Conservation (phyloP, 1,284 basidiomycete genomes). For the Quambalaria eucalypti region DNA sequence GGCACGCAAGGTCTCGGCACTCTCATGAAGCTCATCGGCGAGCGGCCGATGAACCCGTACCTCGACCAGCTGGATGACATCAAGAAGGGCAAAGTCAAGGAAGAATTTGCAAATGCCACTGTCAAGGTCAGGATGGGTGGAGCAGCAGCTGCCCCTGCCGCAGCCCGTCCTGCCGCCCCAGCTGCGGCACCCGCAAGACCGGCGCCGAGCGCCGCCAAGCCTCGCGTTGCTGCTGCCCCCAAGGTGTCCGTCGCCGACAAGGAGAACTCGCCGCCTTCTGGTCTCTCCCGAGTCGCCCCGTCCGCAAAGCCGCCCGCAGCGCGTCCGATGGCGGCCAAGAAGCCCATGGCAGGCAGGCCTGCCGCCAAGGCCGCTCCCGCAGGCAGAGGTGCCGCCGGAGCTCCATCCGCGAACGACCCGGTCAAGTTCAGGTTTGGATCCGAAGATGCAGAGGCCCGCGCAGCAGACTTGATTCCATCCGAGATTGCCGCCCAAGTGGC, state of each 20-base stretch:
- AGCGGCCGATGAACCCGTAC: constrained; percentile 76
- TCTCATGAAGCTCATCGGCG: constrained; percentile 94
- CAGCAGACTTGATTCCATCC: constrained; percentile 65
- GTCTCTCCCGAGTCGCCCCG: constrained; percentile 13
- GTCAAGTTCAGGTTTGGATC: constrained; percentile 85
- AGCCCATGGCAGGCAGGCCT: constrained; percentile 52
- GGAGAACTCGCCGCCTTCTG: constrained; percentile 51
- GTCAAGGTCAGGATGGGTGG: constrained; percentile 33
- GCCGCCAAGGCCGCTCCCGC: constrained; percentile 49
- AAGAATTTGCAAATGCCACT: constrained; percentile 59
- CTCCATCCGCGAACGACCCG: constrained; percentile 59
- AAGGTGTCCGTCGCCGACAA: constrained; percentile 47
- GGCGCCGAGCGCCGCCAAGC: neutral
- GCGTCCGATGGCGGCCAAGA: constrained; percentile 51
- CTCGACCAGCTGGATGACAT: constrained; percentile 82
- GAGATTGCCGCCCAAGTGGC: constrained; percentile 64
- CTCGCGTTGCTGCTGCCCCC: constrained; percentile 8
- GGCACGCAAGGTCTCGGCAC: constrained; percentile 80
- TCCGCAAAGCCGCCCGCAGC: constrained; percentile 11
- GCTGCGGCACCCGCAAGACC: neutral
- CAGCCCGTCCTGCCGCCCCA: constrained; percentile 11
- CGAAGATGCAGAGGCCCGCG: constrained; percentile 81
- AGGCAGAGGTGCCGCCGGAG: constrained; percentile 51
- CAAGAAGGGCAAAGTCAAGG: constrained; percentile 85
- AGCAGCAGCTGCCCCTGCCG: constrained; percentile 8